A percentile compares a stretch with the other conserved stretches of the same genome.
phyloP scores from a whole-genome alignment of 768 basidiomycete genomes.

The Russula compacta region DNA sequence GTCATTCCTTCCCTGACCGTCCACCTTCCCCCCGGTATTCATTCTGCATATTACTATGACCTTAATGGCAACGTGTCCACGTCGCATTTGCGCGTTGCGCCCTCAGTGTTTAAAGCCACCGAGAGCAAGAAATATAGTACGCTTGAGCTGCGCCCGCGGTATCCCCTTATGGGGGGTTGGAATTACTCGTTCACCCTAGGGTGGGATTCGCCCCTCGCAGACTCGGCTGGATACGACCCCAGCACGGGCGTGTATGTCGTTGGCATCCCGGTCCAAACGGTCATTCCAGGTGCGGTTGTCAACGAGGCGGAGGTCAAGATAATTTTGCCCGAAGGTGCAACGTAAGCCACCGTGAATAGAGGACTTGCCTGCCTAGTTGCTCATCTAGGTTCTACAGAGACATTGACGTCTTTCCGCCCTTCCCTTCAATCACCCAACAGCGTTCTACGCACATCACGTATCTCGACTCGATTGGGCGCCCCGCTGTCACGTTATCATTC shows the following conservation, averaged over 20 bases:
- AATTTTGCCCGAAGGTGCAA: conserved; percentile 91
- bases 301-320: conserved; percentile 72
- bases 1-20: conserved; percentile 66
- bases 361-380: background rate
- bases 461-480: conserved; percentile 86
- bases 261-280: conserved; percentile 79
- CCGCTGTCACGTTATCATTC: conserved; percentile 66
- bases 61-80: conserved; percentile 95
- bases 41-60: conserved; percentile 84
- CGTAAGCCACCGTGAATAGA: conserved; percentile 43
- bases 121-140: conserved; percentile 48
- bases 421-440: conserved; percentile 54
- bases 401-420: conserved; percentile 67
- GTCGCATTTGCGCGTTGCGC: conserved; percentile 66
- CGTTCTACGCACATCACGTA: conserved; percentile 74
- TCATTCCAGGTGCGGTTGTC: conserved; percentile 70
- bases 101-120: conserved; percentile 51
- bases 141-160: conserved; percentile 81
- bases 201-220: conserved; percentile 80
- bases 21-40: conserved; percentile 74
- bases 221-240: conserved; percentile 58
- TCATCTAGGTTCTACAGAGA: conserved; percentile 43
- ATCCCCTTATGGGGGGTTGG: conserved; percentile 94
- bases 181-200: conserved; percentile 94
- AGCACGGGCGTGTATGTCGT: conserved; percentile 59